Percentiles rank a stretch among this genome's conserved stretches.
phyloP scores from a whole-genome alignment of 2,329 filamentous ascomycete species.

The Trichophyton schoenleinii region DNA sequence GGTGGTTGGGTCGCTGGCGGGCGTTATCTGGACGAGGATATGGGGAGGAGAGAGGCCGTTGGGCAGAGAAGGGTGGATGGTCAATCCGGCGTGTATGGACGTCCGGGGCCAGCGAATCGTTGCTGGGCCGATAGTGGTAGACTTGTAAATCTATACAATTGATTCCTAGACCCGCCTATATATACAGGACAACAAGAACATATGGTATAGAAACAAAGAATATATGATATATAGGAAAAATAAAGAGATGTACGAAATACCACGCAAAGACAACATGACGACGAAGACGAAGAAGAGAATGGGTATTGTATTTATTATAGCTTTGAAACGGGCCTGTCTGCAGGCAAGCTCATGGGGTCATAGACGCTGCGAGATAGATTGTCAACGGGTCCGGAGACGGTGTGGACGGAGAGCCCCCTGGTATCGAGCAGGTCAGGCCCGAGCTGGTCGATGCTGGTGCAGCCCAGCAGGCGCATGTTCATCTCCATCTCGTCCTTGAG shows the following conservation, averaged over 20 bases:
- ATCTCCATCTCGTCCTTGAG: constrained; percentile 97
- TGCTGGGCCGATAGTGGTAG: constrained; percentile 18
- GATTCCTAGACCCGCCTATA: not conserved
- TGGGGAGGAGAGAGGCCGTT: constrained; percentile 40
- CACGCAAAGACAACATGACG: not conserved
- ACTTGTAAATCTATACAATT: not conserved
- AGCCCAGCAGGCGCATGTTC: constrained; percentile 93
- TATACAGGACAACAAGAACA: not conserved
- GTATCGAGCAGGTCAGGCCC: constrained; percentile 71
- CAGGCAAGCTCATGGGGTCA: constrained; percentile 40
- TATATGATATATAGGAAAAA: no score
- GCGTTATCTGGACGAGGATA: constrained; percentile 47
- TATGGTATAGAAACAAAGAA: no score
- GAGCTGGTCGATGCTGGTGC: constrained; percentile 59
- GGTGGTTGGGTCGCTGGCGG: constrained; percentile 40
- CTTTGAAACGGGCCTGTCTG: constrained; percentile 39
- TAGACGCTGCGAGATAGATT: constrained; percentile 47
- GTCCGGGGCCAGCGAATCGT: constrained; percentile 24
- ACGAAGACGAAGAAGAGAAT: not conserved
- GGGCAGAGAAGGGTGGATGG: constrained; percentile 35
- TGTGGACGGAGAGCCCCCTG: constrained; percentile 48
- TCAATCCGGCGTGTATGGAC: constrained; percentile 46
- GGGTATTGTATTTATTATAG: constrained; percentile 17
- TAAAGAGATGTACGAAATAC: not conserved
- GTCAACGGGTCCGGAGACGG: constrained; percentile 48